These are phyloP conservation scores for Trichocladium uniseriatum DNA, from an alignment of 495 filamentous ascomycete species.

Conservation along the genomic window DNA sequence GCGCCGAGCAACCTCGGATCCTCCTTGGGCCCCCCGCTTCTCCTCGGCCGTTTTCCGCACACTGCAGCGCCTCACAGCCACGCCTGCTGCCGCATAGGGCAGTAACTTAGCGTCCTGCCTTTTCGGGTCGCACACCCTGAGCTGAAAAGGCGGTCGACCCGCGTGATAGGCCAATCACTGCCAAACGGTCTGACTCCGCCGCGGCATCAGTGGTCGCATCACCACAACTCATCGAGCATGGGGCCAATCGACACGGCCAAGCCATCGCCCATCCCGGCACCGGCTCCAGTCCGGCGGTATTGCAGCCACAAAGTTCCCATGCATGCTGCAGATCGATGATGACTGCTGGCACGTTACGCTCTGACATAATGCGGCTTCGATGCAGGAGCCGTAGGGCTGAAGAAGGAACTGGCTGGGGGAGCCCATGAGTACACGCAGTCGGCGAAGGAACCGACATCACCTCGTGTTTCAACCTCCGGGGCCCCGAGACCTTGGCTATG, in stretches of 20 bases:
- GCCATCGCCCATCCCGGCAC: not conserved
- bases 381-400: slow-evolving; percentile 5
- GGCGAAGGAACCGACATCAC: too few species aligned
- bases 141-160: slow-evolving; percentile 11
- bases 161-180: slow-evolving; percentile 2
- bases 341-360: slow-evolving; percentile 2
- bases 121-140: slow-evolving; percentile 5
- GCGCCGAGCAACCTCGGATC: not conserved
- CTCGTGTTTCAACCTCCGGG: slow-evolving; percentile 1
- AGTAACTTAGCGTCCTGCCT: slow-evolving; percentile 6
- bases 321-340: too few species aligned
- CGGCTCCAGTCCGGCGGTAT: slow-evolving; percentile 7
- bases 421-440: too few species aligned
- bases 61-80: slow-evolving; percentile 1
- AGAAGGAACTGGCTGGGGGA: too few species aligned
- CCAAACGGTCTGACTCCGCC: slow-evolving; percentile 1
- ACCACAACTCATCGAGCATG: not conserved
- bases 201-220: not conserved
- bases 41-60: not conserved
- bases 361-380: not conserved
- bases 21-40: not conserved
- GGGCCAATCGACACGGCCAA: not conserved
- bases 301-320: not conserved
- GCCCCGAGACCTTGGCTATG: not conserved
- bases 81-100: not conserved